Evolutionary conservation across 768 basidiomycete genomes (phyloP).

Genomic region (Pleurotus pulmonarius): DNA sequence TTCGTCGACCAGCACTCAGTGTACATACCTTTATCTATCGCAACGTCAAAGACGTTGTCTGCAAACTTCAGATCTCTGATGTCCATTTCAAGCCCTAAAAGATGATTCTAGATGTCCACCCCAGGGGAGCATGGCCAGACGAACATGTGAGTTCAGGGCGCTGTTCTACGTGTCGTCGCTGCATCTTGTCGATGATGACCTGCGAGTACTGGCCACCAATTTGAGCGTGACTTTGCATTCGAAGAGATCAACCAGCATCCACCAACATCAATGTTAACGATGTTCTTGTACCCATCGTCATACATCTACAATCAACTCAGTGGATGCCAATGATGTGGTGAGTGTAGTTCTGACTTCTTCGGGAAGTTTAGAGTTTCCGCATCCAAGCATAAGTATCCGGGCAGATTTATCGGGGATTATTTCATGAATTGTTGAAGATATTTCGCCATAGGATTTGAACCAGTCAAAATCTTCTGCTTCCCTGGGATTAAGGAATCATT

Average conservation of each 20-base stretch:
- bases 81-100: slow-evolving; percentile 81
- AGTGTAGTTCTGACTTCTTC: slow-evolving; percentile 54
- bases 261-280: slow-evolving; percentile 74
- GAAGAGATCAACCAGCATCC: neutral
- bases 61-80: slow-evolving; percentile 65
- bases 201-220: slow-evolving; percentile 57
- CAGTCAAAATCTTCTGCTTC: slow-evolving; percentile 76
- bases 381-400: slow-evolving; percentile 76
- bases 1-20: too few relatives aligned
- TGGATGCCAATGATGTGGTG: too few relatives aligned
- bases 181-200: slow-evolving; percentile 75
- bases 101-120: neutral
- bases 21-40: slow-evolving; percentile 69
- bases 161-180: slow-evolving; percentile 37
- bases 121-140: neutral
- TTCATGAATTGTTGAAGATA: slow-evolving; percentile 56
- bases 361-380: slow-evolving; percentile 79
- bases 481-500: slow-evolving; percentile 28
- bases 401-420: slow-evolving; percentile 60
- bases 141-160: slow-evolving; percentile 73
- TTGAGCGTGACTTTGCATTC: neutral
- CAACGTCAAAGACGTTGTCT: slow-evolving; percentile 65
- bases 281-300: slow-evolving; percentile 79
- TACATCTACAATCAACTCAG: slow-evolving; percentile 56
- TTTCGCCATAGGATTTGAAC: slow-evolving; percentile 80